Base-by-base conservation (phyloP, 2,329 filamentous ascomycete genomes). In the Colletotrichum limetticola region DNA sequence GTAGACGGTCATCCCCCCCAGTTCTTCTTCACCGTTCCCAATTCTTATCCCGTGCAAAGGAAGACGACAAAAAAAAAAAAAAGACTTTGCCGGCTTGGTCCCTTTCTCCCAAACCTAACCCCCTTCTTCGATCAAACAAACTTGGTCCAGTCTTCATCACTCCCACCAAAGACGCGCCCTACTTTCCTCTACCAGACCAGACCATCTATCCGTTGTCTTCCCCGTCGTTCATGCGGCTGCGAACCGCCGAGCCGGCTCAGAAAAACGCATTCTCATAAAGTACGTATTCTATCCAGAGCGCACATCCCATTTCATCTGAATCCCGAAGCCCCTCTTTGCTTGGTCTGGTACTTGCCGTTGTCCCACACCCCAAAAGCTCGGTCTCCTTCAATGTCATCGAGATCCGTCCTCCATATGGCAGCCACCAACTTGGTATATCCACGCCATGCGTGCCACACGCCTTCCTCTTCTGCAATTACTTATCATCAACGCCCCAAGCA, bases 361-460 rank as follows among this genome's bases (percentile, higher is more conserved):
- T 72, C 69, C 74, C 74, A 75, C 74, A 75, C 69, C 72, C 65
- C 46, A 60, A 62, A 49, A 71, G 69, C 68, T 75, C 72, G 74
- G 74, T 72, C 74, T 75, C 59, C 49, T 74, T 63, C 35, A 62
- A 69, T 75, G 74, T 75, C 74, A 75, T 75, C 74, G 74, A 75
- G 74, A 75, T 75, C 68, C 69, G 49, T 65, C 64, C 60, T 68
- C 55, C 59, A 62, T 30, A 49, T 59, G 61, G 67, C 64, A 61
- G 57, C 71, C 66, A 68, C 74, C 71, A 61, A 58, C 37, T 57
- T 62, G 63, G 67, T 75, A 75, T 75, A 75, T 72, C 72, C 74
- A 75, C 64, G 37, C 68, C 66, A 72, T 42, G 32, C 66, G 53
- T 66, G 71, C 74, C 65, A 57, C 65, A 66, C 58, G 52, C 61